Conservation (phyloP, 768 basidiomycete species). For the Amanita jacksonii region DNA sequence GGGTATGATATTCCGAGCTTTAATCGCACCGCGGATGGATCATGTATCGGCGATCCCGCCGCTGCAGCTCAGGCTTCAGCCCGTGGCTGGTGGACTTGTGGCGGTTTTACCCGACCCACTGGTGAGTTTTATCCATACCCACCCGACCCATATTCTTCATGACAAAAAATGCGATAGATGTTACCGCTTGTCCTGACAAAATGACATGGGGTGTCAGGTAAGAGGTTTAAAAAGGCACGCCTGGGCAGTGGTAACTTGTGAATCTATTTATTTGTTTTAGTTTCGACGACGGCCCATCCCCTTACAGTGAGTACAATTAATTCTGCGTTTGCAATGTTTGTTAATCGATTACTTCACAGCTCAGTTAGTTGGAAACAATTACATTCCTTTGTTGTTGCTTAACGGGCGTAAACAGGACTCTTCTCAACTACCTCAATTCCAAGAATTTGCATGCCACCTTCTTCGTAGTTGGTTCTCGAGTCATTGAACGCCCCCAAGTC, state of each 20-base stretch:
- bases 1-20: constrained; percentile 61
- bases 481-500: constrained; percentile 66
- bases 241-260: constrained; percentile 8
- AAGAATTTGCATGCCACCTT: constrained; percentile 73
- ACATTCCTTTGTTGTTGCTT: constrained; percentile 5
- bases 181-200: constrained; percentile 58
- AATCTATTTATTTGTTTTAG: constrained; percentile 22
- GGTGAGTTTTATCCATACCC: constrained; percentile 18
- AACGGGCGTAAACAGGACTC: constrained; percentile 29
- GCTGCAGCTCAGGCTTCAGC: constrained; percentile 46
- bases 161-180: too few relatives aligned
- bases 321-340: constrained; percentile 7
- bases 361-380: constrained; percentile 29
- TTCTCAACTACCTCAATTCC: constrained; percentile 62
- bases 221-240: background rate
- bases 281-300: constrained; percentile 84
- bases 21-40: constrained; percentile 55
- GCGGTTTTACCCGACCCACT: constrained; percentile 49
- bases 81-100: constrained; percentile 90
- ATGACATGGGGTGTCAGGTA: constrained; percentile 68
- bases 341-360: constrained; percentile 23
- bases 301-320: constrained; percentile 51
- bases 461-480: constrained; percentile 84
- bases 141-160: too few relatives aligned
- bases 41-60: constrained; percentile 50